Conservation (phyloP, 495 filamentous ascomycete species). For the Xylaria telfairii region DNA sequence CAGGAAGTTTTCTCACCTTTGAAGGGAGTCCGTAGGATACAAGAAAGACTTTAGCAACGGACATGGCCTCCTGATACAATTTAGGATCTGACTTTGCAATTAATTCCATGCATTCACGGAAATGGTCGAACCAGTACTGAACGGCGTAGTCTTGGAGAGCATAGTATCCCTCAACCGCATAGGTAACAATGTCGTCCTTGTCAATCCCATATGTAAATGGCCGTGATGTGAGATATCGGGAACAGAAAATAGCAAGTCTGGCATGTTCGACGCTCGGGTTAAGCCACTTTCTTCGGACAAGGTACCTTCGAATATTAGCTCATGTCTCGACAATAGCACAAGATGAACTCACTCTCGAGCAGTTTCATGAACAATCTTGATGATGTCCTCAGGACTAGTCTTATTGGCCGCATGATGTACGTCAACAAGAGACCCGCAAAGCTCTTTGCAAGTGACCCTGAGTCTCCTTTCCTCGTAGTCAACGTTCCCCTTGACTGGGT, state of each 20-base stretch:
- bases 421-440: slow-evolving; percentile 26
- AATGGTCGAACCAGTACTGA: slow-evolving; percentile 26
- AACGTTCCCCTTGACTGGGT: slow-evolving; percentile 12
- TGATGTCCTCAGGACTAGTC: neutral
- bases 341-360: neutral
- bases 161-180: slow-evolving; percentile 22
- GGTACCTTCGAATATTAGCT: slow-evolving; percentile 2
- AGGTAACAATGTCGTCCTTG: neutral
- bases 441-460: slow-evolving; percentile 20
- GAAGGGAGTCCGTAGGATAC: neutral
- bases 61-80: neutral
- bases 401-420: neutral
- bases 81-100: neutral
- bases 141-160: slow-evolving; percentile 23
- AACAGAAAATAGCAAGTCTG: slow-evolving; percentile 1
- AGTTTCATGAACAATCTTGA: slow-evolving; percentile 19
- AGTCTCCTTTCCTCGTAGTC: slow-evolving; percentile 18
- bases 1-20: neutral
- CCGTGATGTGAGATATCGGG: neutral
- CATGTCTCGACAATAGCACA: too few species aligned
- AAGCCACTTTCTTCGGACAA: neutral
- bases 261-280: neutral
- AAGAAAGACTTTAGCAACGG: neutral
- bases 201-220: neutral
- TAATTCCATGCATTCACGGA: neutral